These are phyloP conservation scores for Dendrobium huoshanense DNA, from an alignment of 106 monocot genomes.

Conservation along the genomic window DNA sequence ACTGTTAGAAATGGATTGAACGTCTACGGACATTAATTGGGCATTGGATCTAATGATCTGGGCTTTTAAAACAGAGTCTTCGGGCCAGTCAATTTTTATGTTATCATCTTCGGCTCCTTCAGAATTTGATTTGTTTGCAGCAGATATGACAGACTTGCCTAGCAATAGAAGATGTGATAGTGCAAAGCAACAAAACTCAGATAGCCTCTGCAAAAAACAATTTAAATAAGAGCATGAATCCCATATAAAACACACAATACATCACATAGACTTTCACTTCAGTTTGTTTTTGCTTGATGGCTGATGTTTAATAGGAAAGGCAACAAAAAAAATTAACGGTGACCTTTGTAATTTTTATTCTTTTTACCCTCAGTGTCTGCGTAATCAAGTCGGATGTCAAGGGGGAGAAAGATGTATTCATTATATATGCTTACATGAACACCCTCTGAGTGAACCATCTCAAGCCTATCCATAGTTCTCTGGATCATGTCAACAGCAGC, in stretches of 20 bases:
- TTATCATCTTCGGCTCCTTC: constrained; percentile 30
- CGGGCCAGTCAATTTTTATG: constrained; percentile 75
- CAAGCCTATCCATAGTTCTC: constrained; percentile 69
- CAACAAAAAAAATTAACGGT: too few relatives aligned
- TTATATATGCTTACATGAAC: constrained; percentile 57
- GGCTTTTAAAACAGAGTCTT: constrained; percentile 74
- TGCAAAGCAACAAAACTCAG: constrained; percentile 81
- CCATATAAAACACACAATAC: not conserved
- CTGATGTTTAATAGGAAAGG: not conserved
- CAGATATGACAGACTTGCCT: constrained; percentile 78
- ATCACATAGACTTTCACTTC: not conserved
- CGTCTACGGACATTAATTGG: constrained; percentile 57
- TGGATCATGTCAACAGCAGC: constrained; percentile 54
- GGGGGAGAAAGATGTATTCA: not conserved
- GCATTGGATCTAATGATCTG: constrained; percentile 79
- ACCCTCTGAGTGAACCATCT: constrained; percentile 76
- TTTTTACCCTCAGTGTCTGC: too few relatives aligned
- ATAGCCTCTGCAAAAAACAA: constrained; percentile 65
- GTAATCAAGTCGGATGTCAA: not conserved
- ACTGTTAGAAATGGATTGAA: constrained; percentile 68
- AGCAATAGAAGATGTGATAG: constrained; percentile 72
- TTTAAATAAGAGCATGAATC: not conserved
- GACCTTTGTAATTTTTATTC: too few relatives aligned
- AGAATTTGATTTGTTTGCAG: constrained; percentile 38
- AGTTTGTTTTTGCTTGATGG: not conserved